Base-by-base conservation (phyloP, 768 basidiomycete genomes). In the Trametes maxima region DNA sequence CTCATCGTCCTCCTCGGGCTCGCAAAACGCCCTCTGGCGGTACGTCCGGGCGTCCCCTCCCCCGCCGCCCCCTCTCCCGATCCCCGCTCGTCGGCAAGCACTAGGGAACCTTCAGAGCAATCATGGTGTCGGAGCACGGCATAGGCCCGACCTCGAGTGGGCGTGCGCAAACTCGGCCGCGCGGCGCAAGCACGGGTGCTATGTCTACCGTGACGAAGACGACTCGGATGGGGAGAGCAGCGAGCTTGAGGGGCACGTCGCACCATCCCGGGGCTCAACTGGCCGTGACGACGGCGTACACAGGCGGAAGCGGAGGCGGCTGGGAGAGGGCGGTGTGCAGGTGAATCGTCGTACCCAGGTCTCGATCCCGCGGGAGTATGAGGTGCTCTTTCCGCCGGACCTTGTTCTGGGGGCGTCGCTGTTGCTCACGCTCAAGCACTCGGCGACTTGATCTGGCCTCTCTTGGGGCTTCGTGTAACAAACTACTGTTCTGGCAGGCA, bases 141-240 rank as follows among this genome's bases (percentile, higher is more conserved):
- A 65, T 22, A 60, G 69, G 51, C 73, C 72, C 50, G 76, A 75
- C 2, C 74, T 81, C 13, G 79, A 80, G 63, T 80, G 79, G 79
- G 79, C 79, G 14, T 80, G 79, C 62, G 74, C 79, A 24, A 75
- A 71, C 46, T 72, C 74, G 21, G 63, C 74, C 17, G 79, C 77
- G 59, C 78, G 77, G 19, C 70, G 70, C 39, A 76, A 74, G 36
- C 50, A 64, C 37, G 57, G 64, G 17, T 36, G 24, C 19, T 56
- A 39, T 43, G 62, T 59, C 40, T 64, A 64, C 42, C 62, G 59
- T 22, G 57, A 60, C 48, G 63, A 64, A 19, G 67, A 67, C 21
- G 69, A 65, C 49, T 67, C 61, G 7, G 60, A 59, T 19, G 63
- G 57, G 40, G 67, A 67, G 21, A 50, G 40, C 39, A 42, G 54